A percentile compares a stretch with the other conserved stretches of the same genome.
phyloP scores from a whole-genome alignment of 371 early-diverging fungal species.

The Phascolomyces articulosus region DNA sequence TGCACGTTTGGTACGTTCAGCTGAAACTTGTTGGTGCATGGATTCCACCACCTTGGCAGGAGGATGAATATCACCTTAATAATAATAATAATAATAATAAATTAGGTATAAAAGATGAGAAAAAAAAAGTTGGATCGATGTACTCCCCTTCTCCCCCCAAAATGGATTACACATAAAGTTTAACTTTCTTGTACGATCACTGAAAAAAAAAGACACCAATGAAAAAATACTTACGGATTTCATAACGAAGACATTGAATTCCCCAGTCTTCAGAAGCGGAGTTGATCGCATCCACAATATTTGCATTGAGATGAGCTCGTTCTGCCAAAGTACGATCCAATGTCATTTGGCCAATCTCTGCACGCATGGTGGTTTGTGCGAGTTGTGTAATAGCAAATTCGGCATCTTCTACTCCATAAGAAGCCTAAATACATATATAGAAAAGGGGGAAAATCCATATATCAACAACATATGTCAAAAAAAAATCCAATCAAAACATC shows the following conservation, averaged over 20 bases:
- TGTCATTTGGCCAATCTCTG: slow-evolving; percentile 98
- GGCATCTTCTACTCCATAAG: slow-evolving; percentile 95
- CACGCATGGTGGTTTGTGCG: slow-evolving; percentile 98
- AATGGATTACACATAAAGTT: too few species aligned
- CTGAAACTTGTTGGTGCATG: slow-evolving; percentile 98
- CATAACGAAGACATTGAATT: slow-evolving; percentile 92
- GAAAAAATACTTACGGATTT: slow-evolving; percentile 75
- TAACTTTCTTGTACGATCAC: too few species aligned
- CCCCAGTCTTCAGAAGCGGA: slow-evolving; percentile 96
- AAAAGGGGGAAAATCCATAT: neutral
- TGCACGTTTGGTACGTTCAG: slow-evolving; percentile 95
- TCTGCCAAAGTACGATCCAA: slow-evolving; percentile 96
- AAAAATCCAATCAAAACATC: too few species aligned
- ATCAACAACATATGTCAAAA: too few species aligned
- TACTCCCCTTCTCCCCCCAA: too few species aligned
- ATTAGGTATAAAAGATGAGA: too few species aligned
- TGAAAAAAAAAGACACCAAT: too few species aligned
- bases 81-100: slow-evolving; percentile 5
- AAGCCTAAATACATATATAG: slow-evolving; percentile 59
- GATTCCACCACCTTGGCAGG: slow-evolving; percentile 94
- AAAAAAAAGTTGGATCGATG: too few species aligned
- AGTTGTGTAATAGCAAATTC: slow-evolving; percentile 95
- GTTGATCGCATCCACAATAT: slow-evolving; percentile 96
- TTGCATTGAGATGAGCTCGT: slow-evolving; percentile 87
- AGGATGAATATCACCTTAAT: slow-evolving; percentile 90